Evolutionary conservation across 176 grass and related monocot genomes (phyloP).

Genomic region (Musa schizocarpa): DNA sequence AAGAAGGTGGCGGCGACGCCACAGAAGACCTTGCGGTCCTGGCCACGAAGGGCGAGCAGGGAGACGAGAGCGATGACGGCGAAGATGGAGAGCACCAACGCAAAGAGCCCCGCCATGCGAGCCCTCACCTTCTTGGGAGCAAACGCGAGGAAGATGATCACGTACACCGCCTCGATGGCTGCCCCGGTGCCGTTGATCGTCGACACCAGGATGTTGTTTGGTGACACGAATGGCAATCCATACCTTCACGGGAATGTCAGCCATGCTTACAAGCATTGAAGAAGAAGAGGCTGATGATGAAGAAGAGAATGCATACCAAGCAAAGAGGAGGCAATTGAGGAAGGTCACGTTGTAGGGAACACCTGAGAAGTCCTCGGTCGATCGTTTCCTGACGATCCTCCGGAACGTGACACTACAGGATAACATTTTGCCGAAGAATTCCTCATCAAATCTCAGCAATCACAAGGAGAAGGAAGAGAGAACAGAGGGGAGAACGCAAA

Average conservation of each 20-base stretch:
- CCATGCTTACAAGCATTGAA: not conserved
- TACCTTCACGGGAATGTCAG: conserved; percentile 36
- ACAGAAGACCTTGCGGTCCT: conserved; percentile 68
- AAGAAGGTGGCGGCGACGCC: conserved; percentile 74
- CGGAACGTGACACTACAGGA: conserved; percentile 59
- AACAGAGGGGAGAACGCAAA: not conserved
- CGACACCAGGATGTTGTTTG: conserved; percentile 79
- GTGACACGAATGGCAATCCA: conserved; percentile 73
- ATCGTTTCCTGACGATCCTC: conserved; percentile 64
- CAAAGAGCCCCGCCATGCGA: conserved; percentile 50
- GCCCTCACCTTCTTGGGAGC: conserved; percentile 31
- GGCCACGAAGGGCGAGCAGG: conserved; percentile 55
- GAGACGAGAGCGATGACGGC: conserved; percentile 53
- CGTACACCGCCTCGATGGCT: conserved; percentile 79
- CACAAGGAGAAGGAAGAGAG: no score
- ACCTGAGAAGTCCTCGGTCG: conserved; percentile 92
- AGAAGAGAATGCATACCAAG: conserved; percentile 34
- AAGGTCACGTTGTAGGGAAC: conserved; percentile 97
- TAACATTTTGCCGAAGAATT: not conserved
- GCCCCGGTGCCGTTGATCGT: conserved; percentile 81
- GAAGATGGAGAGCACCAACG: conserved; percentile 47
- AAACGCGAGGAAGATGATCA: conserved; percentile 82
- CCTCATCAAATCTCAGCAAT: not conserved
- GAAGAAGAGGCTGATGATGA: not conserved
- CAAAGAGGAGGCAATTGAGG: conserved; percentile 95